Conservation (phyloP, 306 rosid species). For the Cicer chorassanicum region DNA sequence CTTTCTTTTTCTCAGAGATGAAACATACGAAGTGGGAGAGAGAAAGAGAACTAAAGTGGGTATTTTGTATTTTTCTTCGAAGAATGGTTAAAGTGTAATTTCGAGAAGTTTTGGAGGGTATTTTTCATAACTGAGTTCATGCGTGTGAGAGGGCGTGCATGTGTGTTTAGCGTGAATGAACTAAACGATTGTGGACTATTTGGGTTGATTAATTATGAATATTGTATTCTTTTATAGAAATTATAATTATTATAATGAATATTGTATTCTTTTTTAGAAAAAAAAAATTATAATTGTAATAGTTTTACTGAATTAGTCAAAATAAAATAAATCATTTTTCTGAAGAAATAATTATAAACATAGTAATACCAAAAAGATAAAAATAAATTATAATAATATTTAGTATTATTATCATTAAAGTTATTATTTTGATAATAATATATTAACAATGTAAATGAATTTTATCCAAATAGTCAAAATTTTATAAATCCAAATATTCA, state of each 20-base stretch:
- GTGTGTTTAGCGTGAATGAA: constrained; percentile 13
- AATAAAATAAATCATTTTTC: no score
- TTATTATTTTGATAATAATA: no score
- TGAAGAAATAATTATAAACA: no score
- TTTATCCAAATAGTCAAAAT: no score
- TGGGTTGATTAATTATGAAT: background rate
- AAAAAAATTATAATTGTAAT: no score
- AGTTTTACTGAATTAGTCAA: no score
- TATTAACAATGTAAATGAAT: no score
- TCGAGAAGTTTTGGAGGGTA: constrained; percentile 36
- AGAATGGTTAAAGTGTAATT: constrained; percentile 39
- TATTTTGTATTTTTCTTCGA: constrained; percentile 19
- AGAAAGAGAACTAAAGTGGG: constrained; percentile 7
- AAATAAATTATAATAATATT: no score
- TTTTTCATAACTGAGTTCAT: constrained; percentile 24
- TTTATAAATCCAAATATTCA: no score
- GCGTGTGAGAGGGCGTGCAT: background rate
- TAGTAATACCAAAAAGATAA: no score
- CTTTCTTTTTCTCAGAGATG: constrained; percentile 40
- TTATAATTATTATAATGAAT: background rate
- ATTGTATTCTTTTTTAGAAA: no score
- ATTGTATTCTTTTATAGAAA: background rate
- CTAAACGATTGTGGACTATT: background rate
- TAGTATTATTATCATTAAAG: no score
- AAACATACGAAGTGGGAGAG: constrained; percentile 41